These are phyloP conservation scores for Ophiostoma ulmi DNA, from an alignment of 2,329 filamentous ascomycete genomes.

Conservation along the genomic window DNA sequence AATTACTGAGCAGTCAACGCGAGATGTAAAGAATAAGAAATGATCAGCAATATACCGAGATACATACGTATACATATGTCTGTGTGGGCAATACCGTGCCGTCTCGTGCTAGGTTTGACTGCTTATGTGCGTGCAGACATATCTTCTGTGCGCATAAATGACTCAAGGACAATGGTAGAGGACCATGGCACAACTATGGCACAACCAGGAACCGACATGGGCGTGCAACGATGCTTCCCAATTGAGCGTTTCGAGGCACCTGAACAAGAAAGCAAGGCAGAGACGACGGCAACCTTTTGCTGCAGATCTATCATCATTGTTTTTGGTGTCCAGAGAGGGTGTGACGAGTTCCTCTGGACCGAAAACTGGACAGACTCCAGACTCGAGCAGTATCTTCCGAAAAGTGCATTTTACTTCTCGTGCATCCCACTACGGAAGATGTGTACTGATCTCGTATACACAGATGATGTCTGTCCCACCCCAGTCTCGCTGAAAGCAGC, in stretches of 20 bases:
- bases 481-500: not conserved
- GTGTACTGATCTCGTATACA: not conserved
- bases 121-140: not conserved
- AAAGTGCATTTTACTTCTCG: not conserved
- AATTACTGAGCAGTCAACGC: not conserved
- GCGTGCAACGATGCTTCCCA: not conserved
- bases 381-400: not conserved
- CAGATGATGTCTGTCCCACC: not conserved
- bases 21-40: not conserved
- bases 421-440: not conserved
- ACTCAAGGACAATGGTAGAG: not conserved
- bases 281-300: not conserved
- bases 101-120: not conserved
- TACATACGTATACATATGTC: not conserved
- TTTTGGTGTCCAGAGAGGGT: not conserved
- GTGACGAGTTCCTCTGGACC: not conserved
- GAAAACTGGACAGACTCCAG: not conserved
- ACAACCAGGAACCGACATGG: slow-evolving; percentile 9
- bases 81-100: slow-evolving; percentile 5
- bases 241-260: not conserved
- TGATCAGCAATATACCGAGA: not conserved
- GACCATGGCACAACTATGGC: not conserved
- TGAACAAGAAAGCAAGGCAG: not conserved
- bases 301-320: not conserved
- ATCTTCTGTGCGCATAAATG: not conserved